Evolutionary conservation across 2,329 filamentous ascomycete genomes (phyloP).

Genomic region (Teratosphaeria zuluensis): DNA sequence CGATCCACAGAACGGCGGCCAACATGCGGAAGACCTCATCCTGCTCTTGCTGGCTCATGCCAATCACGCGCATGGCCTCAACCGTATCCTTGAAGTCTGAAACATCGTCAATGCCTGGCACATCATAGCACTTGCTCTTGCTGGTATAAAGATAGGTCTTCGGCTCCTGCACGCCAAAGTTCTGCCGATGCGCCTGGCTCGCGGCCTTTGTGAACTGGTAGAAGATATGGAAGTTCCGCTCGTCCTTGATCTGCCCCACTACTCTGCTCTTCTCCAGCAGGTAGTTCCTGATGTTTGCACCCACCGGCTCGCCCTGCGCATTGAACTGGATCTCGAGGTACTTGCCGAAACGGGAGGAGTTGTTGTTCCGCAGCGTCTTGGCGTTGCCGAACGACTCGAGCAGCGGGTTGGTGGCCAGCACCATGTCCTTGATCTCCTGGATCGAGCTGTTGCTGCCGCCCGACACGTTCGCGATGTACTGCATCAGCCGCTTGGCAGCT

Average conservation of each 20-base stretch:
- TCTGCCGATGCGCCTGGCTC: constrained; percentile 73
- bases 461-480: constrained; percentile 97
- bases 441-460: constrained; percentile 77
- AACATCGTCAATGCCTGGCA: constrained; percentile 84
- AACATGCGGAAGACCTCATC: constrained; percentile 96
- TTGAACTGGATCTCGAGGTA: constrained; percentile 98
- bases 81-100: constrained; percentile 84
- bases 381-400: constrained; percentile 97
- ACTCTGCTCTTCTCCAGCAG: constrained; percentile 91
- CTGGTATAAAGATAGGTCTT: constrained; percentile 92
- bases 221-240: constrained; percentile 98
- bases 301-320: constrained; percentile 76
- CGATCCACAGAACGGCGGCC: constrained; percentile 82
- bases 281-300: constrained; percentile 97
- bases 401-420: constrained; percentile 91
- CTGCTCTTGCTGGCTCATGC: constrained; percentile 76
- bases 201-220: constrained; percentile 98
- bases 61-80: constrained; percentile 91
- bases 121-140: constrained; percentile 86
- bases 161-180: constrained; percentile 83
- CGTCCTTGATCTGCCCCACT: constrained; percentile 86
- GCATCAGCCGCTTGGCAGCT: constrained; percentile 97
- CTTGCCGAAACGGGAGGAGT: constrained; percentile 96
- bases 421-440: constrained; percentile 98
- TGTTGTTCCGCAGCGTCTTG: constrained; percentile 96